Evolutionary conservation across 139 green algal genomes (phyloP).

Genomic region (Auxenochlorella protothecoides): DNA sequence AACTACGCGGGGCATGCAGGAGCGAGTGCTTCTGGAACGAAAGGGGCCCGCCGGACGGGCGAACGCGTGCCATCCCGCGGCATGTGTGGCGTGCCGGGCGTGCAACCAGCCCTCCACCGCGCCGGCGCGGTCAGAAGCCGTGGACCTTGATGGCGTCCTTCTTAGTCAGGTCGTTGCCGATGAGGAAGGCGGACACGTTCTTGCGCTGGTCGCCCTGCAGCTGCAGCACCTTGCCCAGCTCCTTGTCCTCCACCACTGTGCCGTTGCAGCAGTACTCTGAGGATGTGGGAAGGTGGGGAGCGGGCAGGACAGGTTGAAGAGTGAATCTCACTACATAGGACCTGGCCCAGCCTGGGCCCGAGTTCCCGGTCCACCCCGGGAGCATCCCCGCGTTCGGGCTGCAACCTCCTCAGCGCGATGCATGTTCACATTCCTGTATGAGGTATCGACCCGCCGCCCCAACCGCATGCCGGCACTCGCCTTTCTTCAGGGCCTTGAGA

Average conservation of each 20-base stretch:
- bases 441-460: too few relatives aligned
- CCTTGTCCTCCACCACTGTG: conserved; percentile 90
- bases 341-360: too few relatives aligned
- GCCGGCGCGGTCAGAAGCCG: conserved; percentile 65
- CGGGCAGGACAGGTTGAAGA: not conserved
- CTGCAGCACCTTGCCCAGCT: conserved; percentile 92
- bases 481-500: conserved; percentile 98
- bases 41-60: not conserved
- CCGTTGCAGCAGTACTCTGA: conserved; percentile 99
- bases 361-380: too few relatives aligned
- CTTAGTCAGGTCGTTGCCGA: conserved; percentile 84
- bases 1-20: too few relatives aligned
- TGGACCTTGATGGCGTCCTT: conserved; percentile 98
- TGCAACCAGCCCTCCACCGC: not conserved
- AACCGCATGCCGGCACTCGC: conserved; percentile 9
- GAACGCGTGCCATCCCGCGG: not conserved
- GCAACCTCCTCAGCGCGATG: too few relatives aligned
- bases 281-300: not conserved
- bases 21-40: too few relatives aligned
- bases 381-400: too few relatives aligned
- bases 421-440: too few relatives aligned
- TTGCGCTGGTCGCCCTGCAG: conserved; percentile 99
- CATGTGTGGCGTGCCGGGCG: too few relatives aligned
- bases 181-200: conserved; percentile 91
- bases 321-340: not conserved